Evolutionary conservation across 2,329 filamentous ascomycete genomes (phyloP), one percentile per base, ranked within the genome.

Genomic region (Aspergillus vadensis): DNA sequence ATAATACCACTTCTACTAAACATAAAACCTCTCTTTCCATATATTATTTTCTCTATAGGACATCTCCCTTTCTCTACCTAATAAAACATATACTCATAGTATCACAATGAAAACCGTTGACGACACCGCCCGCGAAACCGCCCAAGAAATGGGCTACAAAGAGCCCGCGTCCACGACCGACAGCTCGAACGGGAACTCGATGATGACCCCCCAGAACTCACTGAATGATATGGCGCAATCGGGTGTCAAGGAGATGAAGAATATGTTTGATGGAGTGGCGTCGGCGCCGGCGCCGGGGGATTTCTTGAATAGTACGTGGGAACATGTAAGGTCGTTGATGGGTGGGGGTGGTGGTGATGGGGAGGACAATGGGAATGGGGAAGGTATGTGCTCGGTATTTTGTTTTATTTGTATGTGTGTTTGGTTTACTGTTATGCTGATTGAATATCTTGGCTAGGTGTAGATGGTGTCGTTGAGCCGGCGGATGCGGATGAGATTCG

Each of bases 401-500:
- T 25, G 6, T 50, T n/a, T 8, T 1, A 5, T 41, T 14, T 7
- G 1, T 30, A 2, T 36, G 2, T 14, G 21, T 38, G n/a, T 30
- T 30, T 30, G 27, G 10, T 30, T 30, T 5, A 5, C 27, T 30
- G 27, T 30, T 30, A 12, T 30, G 27, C 32, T 55, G 14, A 38
- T 30, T 39, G 55, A 17, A 4, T 32, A 12, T 32, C 10, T 8
- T 32, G 30, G 30, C 30, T 32, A 9, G 27, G 5, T 27, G 17
- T 32, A 58, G 47, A 52, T 5, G 47, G 32, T 21, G 21, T 19
- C 21, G 21, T 25, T 6, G 57, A 58, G 32, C 30, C 36, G 7
- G 58, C 58, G 2, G 51, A 61, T 21, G 27, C 58, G 4, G 60
- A 70, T 5, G 71, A 74, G 15, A 57, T 59, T 21, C 58, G 68